Conservation (phyloP, 192 early-diverging fungal species). For the Gryganskiella cystojenkinii region DNA sequence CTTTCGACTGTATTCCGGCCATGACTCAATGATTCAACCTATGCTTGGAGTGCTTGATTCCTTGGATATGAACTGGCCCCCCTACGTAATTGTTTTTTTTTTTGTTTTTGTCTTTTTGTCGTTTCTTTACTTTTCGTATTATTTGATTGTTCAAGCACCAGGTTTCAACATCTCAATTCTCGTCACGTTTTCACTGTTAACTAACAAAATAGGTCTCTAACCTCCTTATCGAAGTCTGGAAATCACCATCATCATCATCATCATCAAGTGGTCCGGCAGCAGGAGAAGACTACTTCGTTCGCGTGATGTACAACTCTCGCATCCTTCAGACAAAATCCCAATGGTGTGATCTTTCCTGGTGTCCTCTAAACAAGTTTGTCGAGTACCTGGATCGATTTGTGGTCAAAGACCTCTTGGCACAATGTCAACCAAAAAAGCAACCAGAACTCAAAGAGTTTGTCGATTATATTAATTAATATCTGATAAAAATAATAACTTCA, state of each 20-base stretch:
- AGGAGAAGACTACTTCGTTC: slow-evolving; percentile 11
- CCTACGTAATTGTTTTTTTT: slow-evolving; percentile 10
- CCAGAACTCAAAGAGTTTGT: no score
- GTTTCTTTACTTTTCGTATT: not conserved
- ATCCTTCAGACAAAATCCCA: slow-evolving; percentile 9
- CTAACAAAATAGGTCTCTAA: slow-evolving; percentile 14
- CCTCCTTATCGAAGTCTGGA: slow-evolving; percentile 25
- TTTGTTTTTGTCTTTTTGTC: not conserved
- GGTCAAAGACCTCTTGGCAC: not conserved
- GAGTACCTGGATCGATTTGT: slow-evolving; percentile 10
- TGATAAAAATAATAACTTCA: no score
- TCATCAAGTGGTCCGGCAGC: no score
- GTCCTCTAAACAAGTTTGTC: slow-evolving; percentile 9
- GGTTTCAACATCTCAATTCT: not conserved
- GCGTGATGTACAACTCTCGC: slow-evolving; percentile 18
- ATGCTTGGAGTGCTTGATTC: slow-evolving; percentile 20
- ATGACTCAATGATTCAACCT: slow-evolving; percentile 14
- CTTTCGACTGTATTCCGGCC: slow-evolving; percentile 26
- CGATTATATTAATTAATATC: no score
- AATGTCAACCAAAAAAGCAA: not conserved
- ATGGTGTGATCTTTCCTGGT: slow-evolving; percentile 39
- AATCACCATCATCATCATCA: not conserved
- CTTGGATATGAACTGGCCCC: slow-evolving; percentile 24
- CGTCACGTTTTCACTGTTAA: not conserved
- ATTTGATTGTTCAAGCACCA: not conserved